Conservation (phyloP, 2,329 filamentous ascomycete genomes). For the Hypomyces perniciosus region DNA sequence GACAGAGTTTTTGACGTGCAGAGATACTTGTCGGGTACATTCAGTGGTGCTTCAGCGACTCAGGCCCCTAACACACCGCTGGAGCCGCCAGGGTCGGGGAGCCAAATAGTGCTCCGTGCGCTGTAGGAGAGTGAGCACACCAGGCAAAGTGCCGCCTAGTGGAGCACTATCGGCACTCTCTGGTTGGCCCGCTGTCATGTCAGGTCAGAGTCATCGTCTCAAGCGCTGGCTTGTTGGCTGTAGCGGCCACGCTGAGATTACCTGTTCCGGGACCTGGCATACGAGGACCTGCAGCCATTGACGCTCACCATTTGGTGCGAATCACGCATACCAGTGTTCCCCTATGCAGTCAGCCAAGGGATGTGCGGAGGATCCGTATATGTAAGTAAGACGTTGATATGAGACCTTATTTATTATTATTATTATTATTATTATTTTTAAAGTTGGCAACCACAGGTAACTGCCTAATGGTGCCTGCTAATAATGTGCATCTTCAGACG, state of each 20-base stretch:
- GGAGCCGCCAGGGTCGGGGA: slow-evolving; percentile 4
- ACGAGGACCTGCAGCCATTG: not conserved
- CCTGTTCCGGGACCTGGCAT: slow-evolving; percentile 7
- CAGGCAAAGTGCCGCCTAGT: not conserved
- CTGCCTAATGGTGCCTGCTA: too few relatives aligned
- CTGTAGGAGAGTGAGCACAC: not conserved
- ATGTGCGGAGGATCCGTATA: too few relatives aligned
- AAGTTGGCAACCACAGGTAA: too few relatives aligned
- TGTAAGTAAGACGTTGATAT: too few relatives aligned
- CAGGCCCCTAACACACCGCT: slow-evolving; percentile 6
- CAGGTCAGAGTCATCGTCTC: slow-evolving; percentile 2
- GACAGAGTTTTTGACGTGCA: too few relatives aligned
- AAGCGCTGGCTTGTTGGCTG: not conserved
- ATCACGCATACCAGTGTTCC: not conserved
- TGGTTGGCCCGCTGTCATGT: not conserved
- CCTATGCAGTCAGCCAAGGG: not conserved
- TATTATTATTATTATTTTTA: too few relatives aligned
- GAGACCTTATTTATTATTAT: too few relatives aligned
- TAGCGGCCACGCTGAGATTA: too few relatives aligned
- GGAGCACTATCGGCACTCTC: not conserved
- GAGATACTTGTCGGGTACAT: not conserved
- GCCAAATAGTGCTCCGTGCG: not conserved
- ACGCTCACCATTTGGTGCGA: not conserved
- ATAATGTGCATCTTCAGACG: too few relatives aligned
- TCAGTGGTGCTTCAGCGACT: not conserved